phyloP scores from a whole-genome alignment of 2,329 filamentous ascomycete genomes.

The Hymenoscyphus linearis region DNA sequence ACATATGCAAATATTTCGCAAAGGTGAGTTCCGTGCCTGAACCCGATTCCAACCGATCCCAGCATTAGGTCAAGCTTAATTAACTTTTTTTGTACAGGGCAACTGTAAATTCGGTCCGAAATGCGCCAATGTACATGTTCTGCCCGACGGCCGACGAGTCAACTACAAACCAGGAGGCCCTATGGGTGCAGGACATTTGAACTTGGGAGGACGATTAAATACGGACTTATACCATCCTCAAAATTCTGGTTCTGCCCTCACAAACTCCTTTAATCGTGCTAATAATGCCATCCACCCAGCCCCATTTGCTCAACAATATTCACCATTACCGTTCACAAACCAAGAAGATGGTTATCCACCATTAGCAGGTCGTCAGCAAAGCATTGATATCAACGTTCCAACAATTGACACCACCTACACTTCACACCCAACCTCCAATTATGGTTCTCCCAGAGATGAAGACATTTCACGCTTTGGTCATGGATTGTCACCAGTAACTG shows the following conservation, averaged over 20 bases:
- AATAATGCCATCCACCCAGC: constrained; percentile 38
- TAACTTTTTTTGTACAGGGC: constrained; percentile 53
- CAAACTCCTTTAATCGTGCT: constrained; percentile 65
- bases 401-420: constrained; percentile 50
- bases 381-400: constrained; percentile 42
- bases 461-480: constrained; percentile 57
- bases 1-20: constrained; percentile 97
- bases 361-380: constrained; percentile 31
- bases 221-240: constrained; percentile 59
- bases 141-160: constrained; percentile 87
- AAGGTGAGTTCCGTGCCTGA: constrained; percentile 59
- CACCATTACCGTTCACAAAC: constrained; percentile 43
- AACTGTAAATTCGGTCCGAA: constrained; percentile 99
- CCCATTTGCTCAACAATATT: constrained; percentile 34
- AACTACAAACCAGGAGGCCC: constrained; percentile 59
- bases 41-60: neutral
- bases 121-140: constrained; percentile 92
- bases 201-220: constrained; percentile 63
- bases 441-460: constrained; percentile 79
- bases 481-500: constrained; percentile 70
- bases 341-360: constrained; percentile 46
- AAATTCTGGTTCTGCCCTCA: constrained; percentile 68
- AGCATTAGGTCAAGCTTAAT: constrained; percentile 7
- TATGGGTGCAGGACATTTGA: constrained; percentile 52
- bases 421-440: constrained; percentile 53